Conservation (phyloP, 345 rosid species). For the Boechera stricta region DNA sequence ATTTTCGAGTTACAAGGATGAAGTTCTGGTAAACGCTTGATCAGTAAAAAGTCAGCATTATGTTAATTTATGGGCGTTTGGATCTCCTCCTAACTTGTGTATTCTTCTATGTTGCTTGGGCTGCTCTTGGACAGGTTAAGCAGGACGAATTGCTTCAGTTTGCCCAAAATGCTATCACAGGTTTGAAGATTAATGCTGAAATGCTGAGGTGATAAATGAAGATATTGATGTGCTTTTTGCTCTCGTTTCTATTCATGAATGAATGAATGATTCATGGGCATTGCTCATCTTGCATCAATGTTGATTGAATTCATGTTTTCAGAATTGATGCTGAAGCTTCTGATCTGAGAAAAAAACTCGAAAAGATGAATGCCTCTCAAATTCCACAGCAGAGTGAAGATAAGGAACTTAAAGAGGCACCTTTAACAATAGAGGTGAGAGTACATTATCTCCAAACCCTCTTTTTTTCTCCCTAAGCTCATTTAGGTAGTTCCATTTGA, state of each 20-base stretch:
- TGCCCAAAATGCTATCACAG: conserved; percentile 83
- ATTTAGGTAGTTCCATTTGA: conserved; percentile 20
- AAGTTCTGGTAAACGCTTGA: conserved; percentile 78
- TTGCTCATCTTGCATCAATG: conserved; percentile 28
- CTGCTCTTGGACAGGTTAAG: conserved; percentile 67
- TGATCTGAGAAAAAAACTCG: conserved; percentile 69
- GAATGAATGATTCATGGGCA: conserved; percentile 20
- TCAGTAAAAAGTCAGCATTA: conserved; percentile 12
- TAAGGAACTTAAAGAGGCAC: conserved; percentile 52
- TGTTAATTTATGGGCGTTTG: conserved; percentile 18
- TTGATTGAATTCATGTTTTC: conserved; percentile 43
- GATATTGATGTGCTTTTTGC: conserved; percentile 22
- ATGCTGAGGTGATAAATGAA: conserved; percentile 63
- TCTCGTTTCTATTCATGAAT: conserved; percentile 22
- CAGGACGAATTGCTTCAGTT: conserved; percentile 96
- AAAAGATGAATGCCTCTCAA: conserved; percentile 50
- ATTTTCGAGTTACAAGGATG: conserved; percentile 82
- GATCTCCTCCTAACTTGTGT: conserved; percentile 30
- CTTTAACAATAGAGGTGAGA: conserved; percentile 71
- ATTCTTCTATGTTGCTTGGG: conserved; percentile 7
- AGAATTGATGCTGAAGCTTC: conserved; percentile 85
- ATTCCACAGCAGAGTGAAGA: conserved; percentile 53
- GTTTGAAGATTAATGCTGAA: conserved; percentile 81
- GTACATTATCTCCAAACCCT: conserved; percentile 14
- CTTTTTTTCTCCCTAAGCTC: conserved; percentile 7